These are phyloP conservation scores for Exserohilum rostratum DNA, from an alignment of 2,329 filamentous ascomycete genomes.

Conservation along the genomic window DNA sequence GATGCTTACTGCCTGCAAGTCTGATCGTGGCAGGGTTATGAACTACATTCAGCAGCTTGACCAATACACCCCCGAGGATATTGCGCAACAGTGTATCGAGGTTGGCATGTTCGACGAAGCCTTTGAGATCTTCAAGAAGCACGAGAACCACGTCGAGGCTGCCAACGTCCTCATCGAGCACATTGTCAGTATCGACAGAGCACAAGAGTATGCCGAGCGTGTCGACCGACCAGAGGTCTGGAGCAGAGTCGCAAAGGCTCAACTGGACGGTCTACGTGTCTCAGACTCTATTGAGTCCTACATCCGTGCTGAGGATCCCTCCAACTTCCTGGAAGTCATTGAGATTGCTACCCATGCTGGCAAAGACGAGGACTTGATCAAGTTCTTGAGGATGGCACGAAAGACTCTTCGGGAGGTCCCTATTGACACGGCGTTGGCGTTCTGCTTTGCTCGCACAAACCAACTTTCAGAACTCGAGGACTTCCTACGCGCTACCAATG, in stretches of 20 bases:
- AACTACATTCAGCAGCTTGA: conserved; percentile 93
- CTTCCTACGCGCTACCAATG: conserved; percentile 90
- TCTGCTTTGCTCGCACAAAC: conserved; percentile 89
- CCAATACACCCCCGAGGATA: conserved; percentile 89
- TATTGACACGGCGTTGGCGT: conserved; percentile 92
- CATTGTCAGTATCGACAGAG: conserved; percentile 96
- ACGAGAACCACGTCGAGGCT: conserved; percentile 83
- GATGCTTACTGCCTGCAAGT: conserved; percentile 95
- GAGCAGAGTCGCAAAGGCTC: conserved; percentile 98
- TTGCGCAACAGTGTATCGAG: conserved; percentile 89
- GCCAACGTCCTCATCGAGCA: conserved; percentile 93
- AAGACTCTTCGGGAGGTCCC: conserved; percentile 94
- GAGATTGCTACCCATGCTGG: conserved; percentile 93
- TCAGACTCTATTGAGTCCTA: conserved; percentile 95
- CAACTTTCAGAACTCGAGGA: conserved; percentile 94
- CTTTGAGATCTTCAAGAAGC: conserved; percentile 99
- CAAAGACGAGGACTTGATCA: conserved; percentile 97
- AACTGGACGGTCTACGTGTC: conserved; percentile 92
- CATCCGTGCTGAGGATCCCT: conserved; percentile 90
- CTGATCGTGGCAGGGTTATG: conserved; percentile 92
- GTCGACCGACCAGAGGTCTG: conserved; percentile 94
- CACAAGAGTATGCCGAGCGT: conserved; percentile 92
- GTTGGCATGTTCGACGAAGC: conserved; percentile 96
- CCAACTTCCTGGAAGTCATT: conserved; percentile 94
- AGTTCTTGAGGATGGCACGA: conserved; percentile 94